Percentiles rank a stretch among this genome's conserved stretches.
Evolutionary conservation across 2,329 filamentous ascomycete genomes (phyloP).

Genomic region (Fusarium citri): DNA sequence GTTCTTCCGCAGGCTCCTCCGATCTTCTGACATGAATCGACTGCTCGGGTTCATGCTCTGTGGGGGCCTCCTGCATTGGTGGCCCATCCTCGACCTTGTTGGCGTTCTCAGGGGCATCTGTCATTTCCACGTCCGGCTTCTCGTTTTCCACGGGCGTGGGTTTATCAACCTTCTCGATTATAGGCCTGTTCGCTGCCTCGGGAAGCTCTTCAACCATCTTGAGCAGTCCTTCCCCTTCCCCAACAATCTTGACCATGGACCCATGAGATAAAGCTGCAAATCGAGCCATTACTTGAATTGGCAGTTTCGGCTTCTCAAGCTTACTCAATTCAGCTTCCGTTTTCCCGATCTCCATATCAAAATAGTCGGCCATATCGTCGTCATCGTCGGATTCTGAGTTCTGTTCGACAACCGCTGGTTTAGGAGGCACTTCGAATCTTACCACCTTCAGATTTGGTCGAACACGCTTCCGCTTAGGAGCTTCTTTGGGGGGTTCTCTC

Average conservation of each 20-base stretch:
- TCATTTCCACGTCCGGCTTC: slow-evolving; percentile 35
- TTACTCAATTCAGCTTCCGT: slow-evolving; percentile 62
- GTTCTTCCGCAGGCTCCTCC: slow-evolving; percentile 11
- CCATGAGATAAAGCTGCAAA: slow-evolving; percentile 63
- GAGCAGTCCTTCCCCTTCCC: slow-evolving; percentile 57
- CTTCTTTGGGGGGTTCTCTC: slow-evolving; percentile 27
- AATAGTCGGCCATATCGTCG: slow-evolving; percentile 68
- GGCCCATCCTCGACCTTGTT: not conserved
- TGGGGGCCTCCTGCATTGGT: slow-evolving; percentile 5
- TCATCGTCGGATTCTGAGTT: slow-evolving; percentile 66
- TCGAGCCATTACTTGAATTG: slow-evolving; percentile 57
- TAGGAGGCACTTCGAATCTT: slow-evolving; percentile 56
- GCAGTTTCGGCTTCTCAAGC: slow-evolving; percentile 56
- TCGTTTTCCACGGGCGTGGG: not conserved
- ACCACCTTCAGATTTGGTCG: slow-evolving; percentile 50
- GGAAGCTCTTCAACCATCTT: slow-evolving; percentile 59
- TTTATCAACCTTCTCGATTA: slow-evolving; percentile 10
- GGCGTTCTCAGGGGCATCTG: slow-evolving; percentile 32
- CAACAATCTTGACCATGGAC: slow-evolving; percentile 60
- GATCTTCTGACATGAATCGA: slow-evolving; percentile 7
- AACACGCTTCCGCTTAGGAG: slow-evolving; percentile 43
- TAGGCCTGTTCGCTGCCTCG: slow-evolving; percentile 36
- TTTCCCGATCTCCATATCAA: slow-evolving; percentile 64
- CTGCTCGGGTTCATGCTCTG: not conserved
- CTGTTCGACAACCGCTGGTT: slow-evolving; percentile 48